These are phyloP conservation scores for Penicillium lividum DNA, from an alignment of 495 filamentous ascomycete species.

Conservation along the genomic window DNA sequence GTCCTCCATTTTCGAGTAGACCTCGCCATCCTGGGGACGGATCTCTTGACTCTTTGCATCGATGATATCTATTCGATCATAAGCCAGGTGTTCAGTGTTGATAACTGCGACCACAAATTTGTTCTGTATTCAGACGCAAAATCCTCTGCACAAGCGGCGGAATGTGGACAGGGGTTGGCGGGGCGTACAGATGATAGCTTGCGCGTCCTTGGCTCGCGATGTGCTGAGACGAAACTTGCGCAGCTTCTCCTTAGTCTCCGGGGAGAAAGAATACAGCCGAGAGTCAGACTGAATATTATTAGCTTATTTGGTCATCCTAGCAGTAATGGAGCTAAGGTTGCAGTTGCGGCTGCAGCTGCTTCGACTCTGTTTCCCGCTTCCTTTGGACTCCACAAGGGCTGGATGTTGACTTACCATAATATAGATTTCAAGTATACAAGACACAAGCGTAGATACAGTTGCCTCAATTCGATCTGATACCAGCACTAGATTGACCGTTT, in stretches of 20 bases:
- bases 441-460: not conserved
- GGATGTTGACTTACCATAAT: conserved; percentile 2
- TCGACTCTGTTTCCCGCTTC: not conserved
- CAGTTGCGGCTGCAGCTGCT: not conserved
- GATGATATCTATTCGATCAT: conserved; percentile 52
- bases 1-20: conserved; percentile 77
- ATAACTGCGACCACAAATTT: not conserved
- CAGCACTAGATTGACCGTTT: not conserved
- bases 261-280: conserved; percentile 89
- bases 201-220: conserved; percentile 80
- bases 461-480: not conserved
- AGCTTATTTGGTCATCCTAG: conserved; percentile 2
- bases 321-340: not conserved
- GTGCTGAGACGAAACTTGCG: conserved; percentile 91
- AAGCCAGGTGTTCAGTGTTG: not conserved
- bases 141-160: not conserved
- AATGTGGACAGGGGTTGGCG: conserved; percentile 6
- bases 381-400: not conserved
- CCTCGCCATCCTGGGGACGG: conserved; percentile 67
- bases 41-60: conserved; percentile 88
- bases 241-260: conserved; percentile 80
- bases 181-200: conserved; percentile 89
- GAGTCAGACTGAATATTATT: conserved; percentile 70
- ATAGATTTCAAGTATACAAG: not conserved
- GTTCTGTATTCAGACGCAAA: not conserved